Evolutionary conservation across 352 stramenopile species (phyloP).

Genomic region (Pilasporangium apinafurcum): DNA sequence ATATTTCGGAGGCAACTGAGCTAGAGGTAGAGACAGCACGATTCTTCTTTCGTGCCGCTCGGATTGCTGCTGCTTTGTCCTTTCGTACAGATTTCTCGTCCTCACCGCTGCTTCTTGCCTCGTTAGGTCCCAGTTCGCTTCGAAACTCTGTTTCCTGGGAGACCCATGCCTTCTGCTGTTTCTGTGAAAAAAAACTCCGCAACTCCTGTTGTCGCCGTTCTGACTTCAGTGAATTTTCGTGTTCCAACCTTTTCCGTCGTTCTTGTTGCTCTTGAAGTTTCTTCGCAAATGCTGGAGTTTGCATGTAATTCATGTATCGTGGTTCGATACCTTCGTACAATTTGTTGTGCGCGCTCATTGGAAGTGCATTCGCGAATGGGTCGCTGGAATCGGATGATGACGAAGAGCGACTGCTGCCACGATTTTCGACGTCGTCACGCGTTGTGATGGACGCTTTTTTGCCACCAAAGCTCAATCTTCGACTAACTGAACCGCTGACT

Average conservation of each 20-base stretch:
- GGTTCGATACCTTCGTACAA: constrained; percentile 39
- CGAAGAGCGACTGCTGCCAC: too few species aligned
- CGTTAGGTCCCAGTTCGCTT: too few species aligned
- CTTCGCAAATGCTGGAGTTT: constrained; percentile 28
- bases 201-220: constrained; percentile 49
- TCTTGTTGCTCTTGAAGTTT: constrained; percentile 52
- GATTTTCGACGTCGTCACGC: too few species aligned
- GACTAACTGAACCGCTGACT: too few species aligned
- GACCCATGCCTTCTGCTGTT: constrained; percentile 34
- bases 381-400: constrained; percentile 20
- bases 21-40: too few species aligned
- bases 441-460: too few species aligned
- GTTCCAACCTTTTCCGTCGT: constrained; percentile 59
- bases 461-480: too few species aligned
- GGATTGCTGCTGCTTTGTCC: too few species aligned
- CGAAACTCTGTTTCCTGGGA: constrained; percentile 39
- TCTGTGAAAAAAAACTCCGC: constrained; percentile 29
- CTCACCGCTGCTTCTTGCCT: too few species aligned
- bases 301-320: constrained; percentile 63
- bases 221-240: constrained; percentile 50
- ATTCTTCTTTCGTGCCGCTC: too few species aligned
- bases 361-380: constrained; percentile 13
- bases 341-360: constrained; percentile 17
- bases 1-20: too few species aligned
- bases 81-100: too few species aligned